These are phyloP conservation scores for Endoconidiophora laricicola DNA, from an alignment of 2,329 filamentous ascomycete species.

Conservation along the genomic window DNA sequence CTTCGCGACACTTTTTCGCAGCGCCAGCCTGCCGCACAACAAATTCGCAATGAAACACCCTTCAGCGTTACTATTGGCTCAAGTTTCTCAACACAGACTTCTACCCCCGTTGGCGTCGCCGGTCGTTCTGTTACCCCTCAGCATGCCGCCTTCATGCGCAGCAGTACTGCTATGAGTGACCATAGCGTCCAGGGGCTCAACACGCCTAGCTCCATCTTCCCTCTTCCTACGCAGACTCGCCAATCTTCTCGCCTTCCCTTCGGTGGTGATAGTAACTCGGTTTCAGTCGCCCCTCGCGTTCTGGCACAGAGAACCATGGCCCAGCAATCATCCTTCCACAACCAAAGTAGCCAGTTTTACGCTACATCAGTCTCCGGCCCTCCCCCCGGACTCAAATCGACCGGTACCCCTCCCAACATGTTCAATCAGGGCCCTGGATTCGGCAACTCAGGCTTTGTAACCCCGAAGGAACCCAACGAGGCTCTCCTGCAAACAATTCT, in stretches of 20 bases:
- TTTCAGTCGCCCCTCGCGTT: constrained; percentile 47
- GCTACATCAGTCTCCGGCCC: constrained; percentile 76
- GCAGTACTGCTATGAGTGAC: constrained; percentile 42
- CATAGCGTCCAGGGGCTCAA: constrained; percentile 43
- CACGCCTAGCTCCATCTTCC: constrained; percentile 30
- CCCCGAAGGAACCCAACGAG: constrained; percentile 51
- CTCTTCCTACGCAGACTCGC: constrained; percentile 54
- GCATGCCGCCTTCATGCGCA: constrained; percentile 54
- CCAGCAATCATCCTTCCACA: constrained; percentile 33
- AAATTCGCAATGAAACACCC: constrained; percentile 52
- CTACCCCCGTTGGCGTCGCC: constrained; percentile 34
- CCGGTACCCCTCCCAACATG: constrained; percentile 85
- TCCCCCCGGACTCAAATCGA: constrained; percentile 87
- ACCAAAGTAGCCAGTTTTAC: constrained; percentile 58
- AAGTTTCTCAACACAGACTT: constrained; percentile 30
- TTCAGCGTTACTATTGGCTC: constrained; percentile 38
- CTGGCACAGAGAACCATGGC: constrained; percentile 79
- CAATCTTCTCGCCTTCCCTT: constrained; percentile 83
- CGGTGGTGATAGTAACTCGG: constrained; percentile 49
- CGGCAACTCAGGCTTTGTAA: constrained; percentile 51
- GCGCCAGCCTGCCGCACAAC: constrained; percentile 52
- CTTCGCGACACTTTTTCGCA: constrained; percentile 36
- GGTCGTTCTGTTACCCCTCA: constrained; percentile 66
- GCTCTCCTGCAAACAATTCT: constrained; percentile 73
- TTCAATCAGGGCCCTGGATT: constrained; percentile 83